phyloP scores from a whole-genome alignment of 2,329 filamentous ascomycete genomes.

The Trichoderma sp. region DNA sequence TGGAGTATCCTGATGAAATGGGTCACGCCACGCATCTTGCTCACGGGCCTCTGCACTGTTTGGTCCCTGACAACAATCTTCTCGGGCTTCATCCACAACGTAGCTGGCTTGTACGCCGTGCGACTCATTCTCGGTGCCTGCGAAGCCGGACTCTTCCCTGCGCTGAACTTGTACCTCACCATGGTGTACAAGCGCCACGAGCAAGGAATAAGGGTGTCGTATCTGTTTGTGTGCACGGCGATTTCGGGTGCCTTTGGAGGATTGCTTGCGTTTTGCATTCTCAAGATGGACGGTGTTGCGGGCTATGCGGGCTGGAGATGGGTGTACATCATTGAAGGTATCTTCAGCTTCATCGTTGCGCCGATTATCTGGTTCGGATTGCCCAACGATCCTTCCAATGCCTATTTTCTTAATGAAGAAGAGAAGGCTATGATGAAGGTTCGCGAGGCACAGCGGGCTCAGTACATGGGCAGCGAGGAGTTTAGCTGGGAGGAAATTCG shows the following conservation, averaged over 20 bases:
- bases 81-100: constrained; percentile 35
- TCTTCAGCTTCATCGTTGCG: constrained; percentile 45
- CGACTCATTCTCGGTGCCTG: constrained; percentile 31
- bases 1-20: constrained; percentile 37
- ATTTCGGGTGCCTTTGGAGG: constrained; percentile 45
- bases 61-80: constrained; percentile 34
- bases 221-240: constrained; percentile 51
- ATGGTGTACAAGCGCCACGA: constrained; percentile 49
- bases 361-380: constrained; percentile 48
- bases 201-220: constrained; percentile 54
- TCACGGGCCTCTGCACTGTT: constrained; percentile 31
- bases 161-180: constrained; percentile 31
- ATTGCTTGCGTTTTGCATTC: constrained; percentile 49
- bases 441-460: constrained; percentile 45
- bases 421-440: constrained; percentile 53
- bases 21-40: constrained; percentile 35
- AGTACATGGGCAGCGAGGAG: constrained; percentile 51
- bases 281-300: constrained; percentile 48
- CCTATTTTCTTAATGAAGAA: constrained; percentile 50
- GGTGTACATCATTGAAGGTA: constrained; percentile 54
- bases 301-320: constrained; percentile 50
- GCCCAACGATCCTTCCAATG: constrained; percentile 48
- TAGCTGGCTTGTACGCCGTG: constrained; percentile 30
- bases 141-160: constrained; percentile 32
- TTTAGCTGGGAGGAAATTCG: constrained; percentile 54